Conservation (phyloP, 345 rosid genomes). For the Corchorus capsularis region DNA sequence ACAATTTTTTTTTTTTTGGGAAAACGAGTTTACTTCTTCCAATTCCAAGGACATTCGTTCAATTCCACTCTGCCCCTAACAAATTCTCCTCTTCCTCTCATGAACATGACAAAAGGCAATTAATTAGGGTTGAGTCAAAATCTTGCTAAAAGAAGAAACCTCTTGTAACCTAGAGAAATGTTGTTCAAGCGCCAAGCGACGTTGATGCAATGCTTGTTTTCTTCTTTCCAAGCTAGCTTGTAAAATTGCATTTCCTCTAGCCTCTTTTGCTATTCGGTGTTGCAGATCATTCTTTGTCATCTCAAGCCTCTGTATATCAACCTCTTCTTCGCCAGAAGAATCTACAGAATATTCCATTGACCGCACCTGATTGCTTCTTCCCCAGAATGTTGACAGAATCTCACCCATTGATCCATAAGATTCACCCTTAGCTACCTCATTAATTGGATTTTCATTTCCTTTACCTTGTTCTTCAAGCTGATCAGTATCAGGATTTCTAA, state of each 20-base stretch:
- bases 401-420: slow-evolving; percentile 79
- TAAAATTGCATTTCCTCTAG: slow-evolving; percentile 94
- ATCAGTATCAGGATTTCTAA: slow-evolving; percentile 42
- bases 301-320: slow-evolving; percentile 97
- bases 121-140: slow-evolving; percentile 77
- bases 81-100: slow-evolving; percentile 80
- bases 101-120: slow-evolving; percentile 55
- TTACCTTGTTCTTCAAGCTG: slow-evolving; percentile 57
- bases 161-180: slow-evolving; percentile 48
- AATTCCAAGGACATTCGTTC: no score
- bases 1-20: no score
- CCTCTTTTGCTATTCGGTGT: slow-evolving; percentile 97
- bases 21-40: no score
- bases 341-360: slow-evolving; percentile 91
- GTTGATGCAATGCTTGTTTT: slow-evolving; percentile 98
- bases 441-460: slow-evolving; percentile 51
- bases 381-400: slow-evolving; percentile 83
- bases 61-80: slow-evolving; percentile 66
- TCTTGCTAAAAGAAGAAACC: slow-evolving; percentile 76
- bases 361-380: slow-evolving; percentile 82
- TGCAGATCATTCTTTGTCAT: slow-evolving; percentile 90
- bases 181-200: slow-evolving; percentile 97
- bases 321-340: slow-evolving; percentile 98
- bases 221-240: slow-evolving; percentile 98
- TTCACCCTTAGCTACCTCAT: slow-evolving; percentile 56